Evolutionary conservation across 306 rosid species (phyloP).

Genomic region (Medicago truncatula): MtrunA17r5.0-ANR NC_053044.1:36522001-36522500

Average conservation of each 20-base stretch:
- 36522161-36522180: background rate
- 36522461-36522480: background rate
- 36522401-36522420: background rate
- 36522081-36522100: background rate
- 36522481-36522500: background rate
- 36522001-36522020: background rate
- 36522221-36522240: background rate
- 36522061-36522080: background rate
- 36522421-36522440: slow-evolving; percentile 1
- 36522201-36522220: background rate
- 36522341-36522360: background rate
- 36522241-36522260: background rate
- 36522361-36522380: slow-evolving; percentile 3
- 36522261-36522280: background rate
- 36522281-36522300: background rate
- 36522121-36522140: background rate
- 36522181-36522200: background rate
- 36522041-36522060: background rate
- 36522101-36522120: slow-evolving; percentile 6
- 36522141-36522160: background rate
- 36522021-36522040: background rate
- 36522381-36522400: background rate
- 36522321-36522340: background rate
- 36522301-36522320: background rate
- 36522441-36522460: background rate